These are phyloP conservation scores for Cucumis sativus DNA, from an alignment of 306 rosid species.

Conservation along the genomic window DNA sequence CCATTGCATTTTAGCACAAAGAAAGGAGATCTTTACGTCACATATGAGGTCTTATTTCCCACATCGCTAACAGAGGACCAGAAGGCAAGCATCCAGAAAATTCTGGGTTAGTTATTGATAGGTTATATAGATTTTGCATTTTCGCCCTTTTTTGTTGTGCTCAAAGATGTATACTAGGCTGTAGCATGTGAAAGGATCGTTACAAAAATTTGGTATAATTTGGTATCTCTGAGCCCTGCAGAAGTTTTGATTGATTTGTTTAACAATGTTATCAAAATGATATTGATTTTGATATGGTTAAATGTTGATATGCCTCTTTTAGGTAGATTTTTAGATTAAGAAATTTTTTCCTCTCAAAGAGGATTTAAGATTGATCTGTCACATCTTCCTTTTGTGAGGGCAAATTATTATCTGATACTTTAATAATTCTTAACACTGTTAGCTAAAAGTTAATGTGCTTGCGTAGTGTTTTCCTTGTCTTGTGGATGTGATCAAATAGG, in stretches of 20 bases:
- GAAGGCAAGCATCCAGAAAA: conserved; percentile 50
- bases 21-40: conserved; percentile 78
- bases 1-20: conserved; percentile 77
- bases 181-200: conserved; percentile 11
- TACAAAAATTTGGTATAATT: background rate
- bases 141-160: background rate
- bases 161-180: conserved; percentile 4
- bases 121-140: conserved; percentile 12
- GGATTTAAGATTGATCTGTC: background rate
- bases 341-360: background rate
- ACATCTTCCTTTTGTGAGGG: background rate
- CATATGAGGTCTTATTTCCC: conserved; percentile 84
- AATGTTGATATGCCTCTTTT: background rate
- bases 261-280: background rate
- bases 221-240: background rate
- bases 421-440: background rate
- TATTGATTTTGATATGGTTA: conserved; percentile 1
- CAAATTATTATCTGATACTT: background rate
- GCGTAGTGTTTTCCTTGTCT: background rate
- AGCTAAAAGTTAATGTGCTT: background rate
- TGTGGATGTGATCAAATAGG: background rate
- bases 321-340: background rate
- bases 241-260: conserved; percentile 7
- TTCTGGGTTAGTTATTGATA: conserved; percentile 43
- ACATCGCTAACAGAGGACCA: conserved; percentile 66